Conservation (phyloP, 495 filamentous ascomycete species). For the Hypoxylon rickii region DNA sequence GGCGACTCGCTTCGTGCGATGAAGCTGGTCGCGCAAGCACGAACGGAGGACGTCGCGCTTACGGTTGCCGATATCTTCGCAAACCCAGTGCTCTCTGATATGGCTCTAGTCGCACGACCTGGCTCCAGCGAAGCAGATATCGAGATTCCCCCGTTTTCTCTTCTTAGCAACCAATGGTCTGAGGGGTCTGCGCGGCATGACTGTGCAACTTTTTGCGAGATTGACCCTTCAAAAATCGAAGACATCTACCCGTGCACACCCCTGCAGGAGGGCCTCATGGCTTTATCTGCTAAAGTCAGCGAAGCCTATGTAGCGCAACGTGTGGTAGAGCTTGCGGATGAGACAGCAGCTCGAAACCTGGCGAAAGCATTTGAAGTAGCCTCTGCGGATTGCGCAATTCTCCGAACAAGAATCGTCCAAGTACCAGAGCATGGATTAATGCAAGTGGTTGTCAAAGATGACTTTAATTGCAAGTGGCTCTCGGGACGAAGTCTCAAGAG, state of each 20-base stretch:
- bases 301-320: slow-evolving; percentile 63
- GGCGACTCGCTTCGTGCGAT: slow-evolving; percentile 61
- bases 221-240: slow-evolving; percentile 46
- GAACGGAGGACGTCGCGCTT: slow-evolving; percentile 41
- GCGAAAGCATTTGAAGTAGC: slow-evolving; percentile 57
- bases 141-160: slow-evolving; percentile 38
- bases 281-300: slow-evolving; percentile 60
- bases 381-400: slow-evolving; percentile 52
- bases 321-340: slow-evolving; percentile 41
- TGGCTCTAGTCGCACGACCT: slow-evolving; percentile 40
- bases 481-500: slow-evolving; percentile 49
- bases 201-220: slow-evolving; percentile 35
- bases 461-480: slow-evolving; percentile 51
- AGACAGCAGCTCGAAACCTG: slow-evolving; percentile 44
- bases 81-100: slow-evolving; percentile 43
- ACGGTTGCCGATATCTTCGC: slow-evolving; percentile 53
- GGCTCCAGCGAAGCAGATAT: slow-evolving; percentile 3
- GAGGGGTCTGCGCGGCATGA: slow-evolving; percentile 32
- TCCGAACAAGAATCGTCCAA: slow-evolving; percentile 65
- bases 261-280: slow-evolving; percentile 71
- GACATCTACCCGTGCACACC: slow-evolving; percentile 74
- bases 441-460: slow-evolving; percentile 61
- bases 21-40: slow-evolving; percentile 54
- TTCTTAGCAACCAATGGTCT: slow-evolving; percentile 36
- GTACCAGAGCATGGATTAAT: slow-evolving; percentile 56